Percentiles rank a stretch among this genome's conserved stretches.
These are phyloP conservation scores for Rhododendron mucronatum DNA, from an alignment of 148 eudicot species.

Conservation along the genomic window DNA sequence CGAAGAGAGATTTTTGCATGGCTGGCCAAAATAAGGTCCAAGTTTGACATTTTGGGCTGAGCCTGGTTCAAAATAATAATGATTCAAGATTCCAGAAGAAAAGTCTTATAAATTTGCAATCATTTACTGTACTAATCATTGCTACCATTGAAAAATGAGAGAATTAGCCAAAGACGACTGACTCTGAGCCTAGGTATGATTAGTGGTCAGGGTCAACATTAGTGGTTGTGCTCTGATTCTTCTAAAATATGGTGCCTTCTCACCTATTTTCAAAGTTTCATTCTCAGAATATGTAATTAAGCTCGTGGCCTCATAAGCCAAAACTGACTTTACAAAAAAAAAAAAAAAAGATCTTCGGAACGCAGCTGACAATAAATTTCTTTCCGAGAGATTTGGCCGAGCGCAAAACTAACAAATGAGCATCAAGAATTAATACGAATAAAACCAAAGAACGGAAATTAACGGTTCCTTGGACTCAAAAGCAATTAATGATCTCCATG, in stretches of 20 bases:
- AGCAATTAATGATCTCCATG: too few relatives aligned
- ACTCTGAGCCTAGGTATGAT: not conserved
- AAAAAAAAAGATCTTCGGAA: not conserved
- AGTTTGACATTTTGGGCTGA: not conserved
- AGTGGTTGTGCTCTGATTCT: not conserved
- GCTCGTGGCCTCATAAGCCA: not conserved
- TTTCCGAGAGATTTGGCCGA: not conserved
- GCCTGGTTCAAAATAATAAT: not conserved
- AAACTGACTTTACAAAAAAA: not conserved
- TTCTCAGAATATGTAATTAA: not conserved
- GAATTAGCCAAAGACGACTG: not conserved
- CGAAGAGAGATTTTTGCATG: not conserved
- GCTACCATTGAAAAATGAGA: not conserved
- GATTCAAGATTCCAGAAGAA: not conserved
- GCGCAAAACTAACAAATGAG: too few relatives aligned
- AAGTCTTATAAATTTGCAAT: not conserved
- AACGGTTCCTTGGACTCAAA: too few relatives aligned
- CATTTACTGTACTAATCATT: not conserved
- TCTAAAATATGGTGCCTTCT: not conserved
- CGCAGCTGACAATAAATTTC: too few relatives aligned
- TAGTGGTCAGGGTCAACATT: not conserved
- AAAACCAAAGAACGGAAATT: too few relatives aligned
- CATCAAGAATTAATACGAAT: too few relatives aligned
- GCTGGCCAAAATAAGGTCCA: not conserved
- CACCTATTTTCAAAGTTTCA: not conserved